phyloP scores from a whole-genome alignment of 177 flowering plant genomes.

The Telopea speciosissima region DNA sequence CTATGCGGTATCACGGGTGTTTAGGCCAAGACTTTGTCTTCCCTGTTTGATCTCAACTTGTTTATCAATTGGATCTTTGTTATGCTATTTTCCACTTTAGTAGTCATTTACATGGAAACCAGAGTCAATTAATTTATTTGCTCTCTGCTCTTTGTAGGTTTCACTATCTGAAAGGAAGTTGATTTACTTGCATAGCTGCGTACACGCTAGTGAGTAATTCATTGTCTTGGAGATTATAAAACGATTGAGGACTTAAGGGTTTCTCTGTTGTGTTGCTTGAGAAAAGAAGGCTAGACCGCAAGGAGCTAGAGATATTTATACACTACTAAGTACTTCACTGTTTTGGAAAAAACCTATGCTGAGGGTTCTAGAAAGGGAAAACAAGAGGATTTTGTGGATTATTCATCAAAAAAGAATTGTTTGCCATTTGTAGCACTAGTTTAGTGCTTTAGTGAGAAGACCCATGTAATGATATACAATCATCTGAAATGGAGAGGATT shows the following conservation, averaged over 20 bases:
- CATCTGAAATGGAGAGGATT: slow-evolving; percentile 45
- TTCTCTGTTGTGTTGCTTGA: background rate
- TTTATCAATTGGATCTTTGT: background rate
- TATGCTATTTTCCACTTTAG: background rate
- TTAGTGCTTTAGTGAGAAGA: slow-evolving; percentile 1
- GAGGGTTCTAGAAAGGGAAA: background rate
- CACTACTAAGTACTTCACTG: too few relatives aligned
- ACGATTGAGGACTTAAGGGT: background rate
- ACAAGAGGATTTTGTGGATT: background rate
- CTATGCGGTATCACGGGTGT: background rate
- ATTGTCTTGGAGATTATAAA: background rate
- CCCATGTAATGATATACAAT: slow-evolving; percentile 30
- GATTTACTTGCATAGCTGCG: background rate
- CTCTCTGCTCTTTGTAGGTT: slow-evolving; percentile 12
- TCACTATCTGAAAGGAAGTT: background rate
- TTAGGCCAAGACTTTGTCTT: background rate
- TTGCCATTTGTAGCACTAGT: slow-evolving; percentile 17
- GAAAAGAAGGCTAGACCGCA: background rate
- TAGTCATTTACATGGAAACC: background rate
- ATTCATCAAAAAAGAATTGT: background rate
- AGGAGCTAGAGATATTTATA: background rate
- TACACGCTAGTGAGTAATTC: slow-evolving; percentile 1
- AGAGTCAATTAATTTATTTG: background rate
- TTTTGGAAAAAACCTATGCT: background rate
- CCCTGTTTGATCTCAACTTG: background rate